Conservation (phyloP, 495 filamentous ascomycete species). For the Copromyces sp. region DNA sequence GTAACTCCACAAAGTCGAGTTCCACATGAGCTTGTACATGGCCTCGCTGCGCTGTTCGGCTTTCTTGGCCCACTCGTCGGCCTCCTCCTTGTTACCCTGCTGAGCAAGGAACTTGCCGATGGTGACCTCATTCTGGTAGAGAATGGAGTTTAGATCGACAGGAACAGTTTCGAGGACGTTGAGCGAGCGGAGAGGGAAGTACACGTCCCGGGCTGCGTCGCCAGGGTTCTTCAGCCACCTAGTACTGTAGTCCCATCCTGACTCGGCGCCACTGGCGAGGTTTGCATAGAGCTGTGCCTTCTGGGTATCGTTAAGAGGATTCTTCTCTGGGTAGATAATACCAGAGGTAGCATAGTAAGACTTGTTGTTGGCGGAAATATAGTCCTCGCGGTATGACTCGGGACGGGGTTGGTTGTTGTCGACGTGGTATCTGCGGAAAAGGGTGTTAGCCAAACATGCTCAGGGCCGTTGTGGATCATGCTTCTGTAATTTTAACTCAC, state of each 20-base stretch:
- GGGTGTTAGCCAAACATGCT: not conserved
- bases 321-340: constrained; percentile 37
- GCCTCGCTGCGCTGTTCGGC: constrained; percentile 31
- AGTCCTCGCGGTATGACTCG: constrained; percentile 41
- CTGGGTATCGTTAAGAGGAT: constrained; percentile 29
- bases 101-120: constrained; percentile 28
- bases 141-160: constrained; percentile 42
- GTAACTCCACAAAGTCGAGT: constrained; percentile 33
- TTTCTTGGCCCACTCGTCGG: constrained; percentile 20
- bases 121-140: constrained; percentile 37
- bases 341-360: constrained; percentile 36
- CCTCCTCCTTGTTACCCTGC: constrained; percentile 21
- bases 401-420: constrained; percentile 40
- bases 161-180: constrained; percentile 30
- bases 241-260: constrained; percentile 36
- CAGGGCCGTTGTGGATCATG: not conserved
- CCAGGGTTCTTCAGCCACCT: constrained; percentile 31
- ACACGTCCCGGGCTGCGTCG: constrained; percentile 36
- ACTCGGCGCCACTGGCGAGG: constrained; percentile 40
- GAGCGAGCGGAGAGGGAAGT: constrained; percentile 41
- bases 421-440: constrained; percentile 28
- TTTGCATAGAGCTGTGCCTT: constrained; percentile 32
- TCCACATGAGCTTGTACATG: constrained; percentile 41
- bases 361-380: constrained; percentile 33
- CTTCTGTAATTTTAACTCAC: constrained; percentile 13